These are phyloP conservation scores for Leccinum fallax DNA, from an alignment of 1,284 basidiomycete genomes.

Conservation along the genomic window DNA sequence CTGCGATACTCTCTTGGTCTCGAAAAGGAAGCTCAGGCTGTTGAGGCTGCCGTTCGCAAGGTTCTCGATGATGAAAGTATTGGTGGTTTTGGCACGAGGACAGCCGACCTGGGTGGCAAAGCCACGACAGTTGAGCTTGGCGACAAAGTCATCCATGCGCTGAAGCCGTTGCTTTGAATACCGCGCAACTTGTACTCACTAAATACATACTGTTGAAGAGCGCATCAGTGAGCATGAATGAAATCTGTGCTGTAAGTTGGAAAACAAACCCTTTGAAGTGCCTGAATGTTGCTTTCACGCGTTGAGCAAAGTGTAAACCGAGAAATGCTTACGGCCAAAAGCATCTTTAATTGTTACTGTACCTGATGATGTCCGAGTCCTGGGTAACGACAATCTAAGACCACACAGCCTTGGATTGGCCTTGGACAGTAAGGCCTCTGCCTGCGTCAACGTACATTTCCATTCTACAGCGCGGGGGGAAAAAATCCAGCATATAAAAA, in stretches of 20 bases:
- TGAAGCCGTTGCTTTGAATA: conserved; percentile 63
- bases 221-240: background rate
- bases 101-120: conserved; percentile 87
- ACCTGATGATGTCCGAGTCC: background rate
- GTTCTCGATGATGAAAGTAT: conserved; percentile 75
- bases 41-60: conserved; percentile 89
- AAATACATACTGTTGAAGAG: background rate
- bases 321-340: background rate
- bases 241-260: background rate
- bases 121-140: conserved; percentile 81
- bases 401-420: background rate
- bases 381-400: background rate
- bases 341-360: background rate
- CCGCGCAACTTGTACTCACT: background rate
- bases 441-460: conserved; percentile 7
- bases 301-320: background rate
- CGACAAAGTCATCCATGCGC: conserved; percentile 78
- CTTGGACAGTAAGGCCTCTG: background rate
- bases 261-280: background rate
- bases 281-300: background rate
- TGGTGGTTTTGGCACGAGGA: conserved; percentile 83
- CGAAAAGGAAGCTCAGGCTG: conserved; percentile 78
- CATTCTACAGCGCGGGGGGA: conserved; percentile 8
- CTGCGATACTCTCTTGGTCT: conserved; percentile 93
- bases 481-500: conserved; percentile 28